Evolutionary conservation across 2,329 filamentous ascomycete genomes (phyloP).

Genomic region (Chrysoporthe deuterocubensis): DNA sequence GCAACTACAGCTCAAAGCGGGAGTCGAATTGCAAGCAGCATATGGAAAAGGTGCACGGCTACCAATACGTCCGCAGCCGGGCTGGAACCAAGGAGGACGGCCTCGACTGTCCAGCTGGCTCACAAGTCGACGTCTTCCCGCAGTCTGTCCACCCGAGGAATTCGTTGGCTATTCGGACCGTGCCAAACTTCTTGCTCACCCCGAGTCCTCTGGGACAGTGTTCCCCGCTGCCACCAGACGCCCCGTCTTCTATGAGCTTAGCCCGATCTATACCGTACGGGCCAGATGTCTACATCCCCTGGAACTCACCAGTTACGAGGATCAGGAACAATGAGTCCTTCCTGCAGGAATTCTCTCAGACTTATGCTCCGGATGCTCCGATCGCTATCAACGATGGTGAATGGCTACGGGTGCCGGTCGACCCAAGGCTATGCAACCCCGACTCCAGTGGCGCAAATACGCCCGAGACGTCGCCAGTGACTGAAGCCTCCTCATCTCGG

Average conservation of each 20-base stretch:
- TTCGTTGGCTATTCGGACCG: constrained; percentile 23
- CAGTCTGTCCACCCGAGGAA: constrained; percentile 6
- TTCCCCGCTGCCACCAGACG: constrained; percentile 9
- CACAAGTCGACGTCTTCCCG: constrained; percentile 1
- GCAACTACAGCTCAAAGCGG: constrained; percentile 75
- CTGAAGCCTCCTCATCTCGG: constrained; percentile 7
- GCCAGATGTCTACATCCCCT: constrained; percentile 29
- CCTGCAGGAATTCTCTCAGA: constrained; percentile 34
- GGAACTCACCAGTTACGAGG: constrained; percentile 30
- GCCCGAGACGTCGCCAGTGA: constrained; percentile 14
- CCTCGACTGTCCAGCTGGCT: background rate
- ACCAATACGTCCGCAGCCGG: constrained; percentile 74
- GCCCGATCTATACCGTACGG: constrained; percentile 12
- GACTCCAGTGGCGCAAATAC: background rate
- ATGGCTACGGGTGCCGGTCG: constrained; percentile 28
- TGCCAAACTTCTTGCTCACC: constrained; percentile 22
- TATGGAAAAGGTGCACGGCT: constrained; percentile 81
- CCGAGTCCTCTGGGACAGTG: constrained; percentile 14
- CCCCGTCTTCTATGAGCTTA: constrained; percentile 14
- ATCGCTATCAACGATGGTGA: constrained; percentile 21
- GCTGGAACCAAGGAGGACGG: constrained; percentile 35
- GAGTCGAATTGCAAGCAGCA: constrained; percentile 85
- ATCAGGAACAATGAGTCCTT: constrained; percentile 34
- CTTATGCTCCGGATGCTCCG: constrained; percentile 25
- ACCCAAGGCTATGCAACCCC: constrained; percentile 28